Conservation (phyloP, 2,329 filamentous ascomycete species). For the Coniochaeta sp. region DNA sequence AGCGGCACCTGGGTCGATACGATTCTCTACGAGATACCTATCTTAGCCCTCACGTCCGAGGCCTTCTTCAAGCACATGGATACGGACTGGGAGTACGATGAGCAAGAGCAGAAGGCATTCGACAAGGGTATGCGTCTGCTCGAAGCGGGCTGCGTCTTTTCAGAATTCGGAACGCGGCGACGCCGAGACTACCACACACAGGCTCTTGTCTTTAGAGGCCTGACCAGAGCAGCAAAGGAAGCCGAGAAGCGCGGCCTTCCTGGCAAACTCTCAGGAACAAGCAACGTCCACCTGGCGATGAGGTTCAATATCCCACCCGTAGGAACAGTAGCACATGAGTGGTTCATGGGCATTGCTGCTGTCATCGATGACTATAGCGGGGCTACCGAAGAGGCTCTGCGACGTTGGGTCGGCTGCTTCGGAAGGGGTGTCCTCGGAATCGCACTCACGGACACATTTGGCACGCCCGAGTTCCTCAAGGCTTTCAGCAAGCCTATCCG, state of each 20-base stretch:
- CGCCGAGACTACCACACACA: slow-evolving; percentile 93
- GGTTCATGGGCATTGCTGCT: slow-evolving; percentile 98
- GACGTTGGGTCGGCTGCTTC: slow-evolving; percentile 88
- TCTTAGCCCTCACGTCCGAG: slow-evolving; percentile 86
- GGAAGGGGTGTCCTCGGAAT: slow-evolving; percentile 78
- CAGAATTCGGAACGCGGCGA: slow-evolving; percentile 87
- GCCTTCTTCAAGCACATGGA: slow-evolving; percentile 98
- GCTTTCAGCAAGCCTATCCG: slow-evolving; percentile 65
- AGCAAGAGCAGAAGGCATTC: slow-evolving; percentile 78
- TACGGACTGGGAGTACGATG: slow-evolving; percentile 80
- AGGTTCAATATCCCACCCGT: slow-evolving; percentile 77
- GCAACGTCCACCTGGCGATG: slow-evolving; percentile 96
- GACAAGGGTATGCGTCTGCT: slow-evolving; percentile 73
- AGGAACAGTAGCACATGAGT: slow-evolving; percentile 90
- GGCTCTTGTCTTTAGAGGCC: slow-evolving; percentile 78
- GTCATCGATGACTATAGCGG: slow-evolving; percentile 77
- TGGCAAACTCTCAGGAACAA: slow-evolving; percentile 79
- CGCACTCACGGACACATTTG: slow-evolving; percentile 93
- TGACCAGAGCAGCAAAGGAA: slow-evolving; percentile 71
- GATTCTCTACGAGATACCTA: slow-evolving; percentile 94
- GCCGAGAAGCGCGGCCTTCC: slow-evolving; percentile 54
- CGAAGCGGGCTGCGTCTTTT: slow-evolving; percentile 78
- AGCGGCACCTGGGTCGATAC: slow-evolving; percentile 87
- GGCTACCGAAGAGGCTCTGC: slow-evolving; percentile 76
- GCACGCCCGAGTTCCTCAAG: slow-evolving; percentile 79